These are phyloP conservation scores for Acacia concinna DNA, from an alignment of 331 rosid genomes.

Conservation along the genomic window DNA sequence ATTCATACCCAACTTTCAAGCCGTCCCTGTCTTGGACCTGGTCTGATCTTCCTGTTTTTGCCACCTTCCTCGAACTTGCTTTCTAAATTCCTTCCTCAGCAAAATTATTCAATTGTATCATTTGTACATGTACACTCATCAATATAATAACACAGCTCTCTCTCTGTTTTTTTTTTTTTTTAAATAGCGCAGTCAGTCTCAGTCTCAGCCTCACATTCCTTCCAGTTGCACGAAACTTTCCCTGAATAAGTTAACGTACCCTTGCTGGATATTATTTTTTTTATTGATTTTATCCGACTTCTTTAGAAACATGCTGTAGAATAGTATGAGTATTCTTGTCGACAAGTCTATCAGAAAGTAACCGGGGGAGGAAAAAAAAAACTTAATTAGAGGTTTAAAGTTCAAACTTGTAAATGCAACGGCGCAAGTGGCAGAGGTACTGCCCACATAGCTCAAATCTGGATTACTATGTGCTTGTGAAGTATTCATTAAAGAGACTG, in stretches of 20 bases:
- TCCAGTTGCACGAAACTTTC: not conserved
- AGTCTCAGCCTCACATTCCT: not conserved
- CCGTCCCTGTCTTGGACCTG: conserved; percentile 15
- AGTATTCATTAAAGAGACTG: too few relatives aligned
- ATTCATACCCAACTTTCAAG: too few relatives aligned
- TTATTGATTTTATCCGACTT: not conserved
- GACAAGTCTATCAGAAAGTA: not conserved
- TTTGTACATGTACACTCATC: not conserved
- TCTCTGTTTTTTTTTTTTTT: not conserved
- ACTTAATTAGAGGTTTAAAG: too few relatives aligned
- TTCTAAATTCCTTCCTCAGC: not conserved
- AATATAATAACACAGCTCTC: not conserved
- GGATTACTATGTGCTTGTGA: too few relatives aligned
- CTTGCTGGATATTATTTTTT: not conserved
- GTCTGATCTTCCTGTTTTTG: not conserved
- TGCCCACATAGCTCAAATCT: too few relatives aligned
- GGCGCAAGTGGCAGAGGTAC: too few relatives aligned
- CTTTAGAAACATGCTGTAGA: not conserved
- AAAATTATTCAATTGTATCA: not conserved
- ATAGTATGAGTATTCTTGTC: not conserved
- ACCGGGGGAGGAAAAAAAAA: not conserved
- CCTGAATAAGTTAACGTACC: not conserved
- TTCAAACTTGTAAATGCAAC: too few relatives aligned
- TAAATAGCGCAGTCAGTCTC: not conserved
- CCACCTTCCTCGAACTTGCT: not conserved